Evolutionary conservation across 257 asterid species (phyloP), one percentile per base, ranked within the genome.

Genomic region (Salvia hispanica): DNA sequence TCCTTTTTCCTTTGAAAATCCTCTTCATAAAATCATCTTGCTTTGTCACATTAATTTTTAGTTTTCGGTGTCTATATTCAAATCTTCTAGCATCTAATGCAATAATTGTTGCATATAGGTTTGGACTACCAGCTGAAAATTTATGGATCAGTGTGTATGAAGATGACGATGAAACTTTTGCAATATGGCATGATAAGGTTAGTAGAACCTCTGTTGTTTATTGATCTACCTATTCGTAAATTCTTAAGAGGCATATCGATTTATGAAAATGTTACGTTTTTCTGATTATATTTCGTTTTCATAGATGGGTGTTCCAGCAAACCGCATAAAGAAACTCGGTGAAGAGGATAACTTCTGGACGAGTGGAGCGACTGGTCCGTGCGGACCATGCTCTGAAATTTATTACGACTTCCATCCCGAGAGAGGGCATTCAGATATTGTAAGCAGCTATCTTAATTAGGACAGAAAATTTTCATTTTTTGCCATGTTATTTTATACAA

Each of bases 301-400:
- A 73, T 81, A 88, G 98, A 52, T 92, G 47, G 97, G 98, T 34
- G 77, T 92, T 76, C 96, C 98, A 74, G 77, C 79, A 50, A 44
- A 84, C 43, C 95, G 89, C 54, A 92, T 92, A 72, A 83, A 70
- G 66, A 84, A 87, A 72, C 97, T 92, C 7, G 98, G 97, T 59
- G 88, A 84, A 71, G 96, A 92, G 66, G 98, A 92, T 81, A 92
- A 92, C 80, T 92, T 92, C 77, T 92, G 98, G 98, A 87, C 95
- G 45, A 88, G 97, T 78, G 98, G 98, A 79, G 83, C 45, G 45
- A 90, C 98, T 59, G 97, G 98, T 70, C 97, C 98, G 4, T 90
- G 97, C 65, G 98, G 98, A 66, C 97, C 98, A 40, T 92, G 98
- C 89, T 78, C 98, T 31, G 98, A 92, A 58, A 66, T 92, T 71